phyloP scores from a whole-genome alignment of 495 filamentous ascomycete species.

The Daldinia concentrica region DNA sequence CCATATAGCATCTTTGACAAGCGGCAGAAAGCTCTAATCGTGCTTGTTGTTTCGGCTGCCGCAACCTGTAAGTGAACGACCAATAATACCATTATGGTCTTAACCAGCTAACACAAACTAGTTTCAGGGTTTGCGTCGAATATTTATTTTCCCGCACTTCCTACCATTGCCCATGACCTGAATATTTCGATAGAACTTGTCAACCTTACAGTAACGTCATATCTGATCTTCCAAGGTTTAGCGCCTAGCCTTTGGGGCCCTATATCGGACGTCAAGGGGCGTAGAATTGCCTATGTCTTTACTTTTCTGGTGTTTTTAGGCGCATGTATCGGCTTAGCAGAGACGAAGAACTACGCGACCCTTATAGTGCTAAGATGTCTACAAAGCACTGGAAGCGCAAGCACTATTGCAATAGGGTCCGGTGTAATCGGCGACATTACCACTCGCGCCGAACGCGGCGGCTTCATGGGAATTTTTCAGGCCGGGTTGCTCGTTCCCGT shows the following conservation, averaged over 20 bases:
- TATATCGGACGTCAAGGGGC: conserved; percentile 60
- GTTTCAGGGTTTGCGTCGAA: conserved; percentile 65
- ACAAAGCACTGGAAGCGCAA: conserved; percentile 61
- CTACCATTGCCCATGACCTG: conserved; percentile 56
- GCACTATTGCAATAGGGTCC: conserved; percentile 64
- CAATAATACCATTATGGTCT: background rate
- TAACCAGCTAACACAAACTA: conserved; percentile 25
- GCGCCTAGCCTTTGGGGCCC: conserved; percentile 63
- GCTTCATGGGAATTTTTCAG: conserved; percentile 65
- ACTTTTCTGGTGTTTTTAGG: conserved; percentile 60
- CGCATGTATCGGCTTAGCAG: conserved; percentile 60
- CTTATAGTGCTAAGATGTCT: conserved; percentile 60
- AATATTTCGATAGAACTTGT: conserved; percentile 56
- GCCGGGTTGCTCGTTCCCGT: conserved; percentile 58
- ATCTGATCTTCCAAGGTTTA: conserved; percentile 62
- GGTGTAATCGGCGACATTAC: conserved; percentile 68
- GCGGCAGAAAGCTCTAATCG: conserved; percentile 58
- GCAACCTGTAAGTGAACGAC: conserved; percentile 54
- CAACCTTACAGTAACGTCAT: conserved; percentile 63
- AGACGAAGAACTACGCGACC: conserved; percentile 56
- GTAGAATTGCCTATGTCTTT: conserved; percentile 56
- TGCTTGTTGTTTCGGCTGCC: conserved; percentile 57
- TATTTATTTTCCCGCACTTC: conserved; percentile 63
- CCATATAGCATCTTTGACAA: conserved; percentile 60
- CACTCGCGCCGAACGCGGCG: conserved; percentile 61